Conservation (phyloP, 176 grass and related monocot species). For the Metroxylon sagu region DNA sequence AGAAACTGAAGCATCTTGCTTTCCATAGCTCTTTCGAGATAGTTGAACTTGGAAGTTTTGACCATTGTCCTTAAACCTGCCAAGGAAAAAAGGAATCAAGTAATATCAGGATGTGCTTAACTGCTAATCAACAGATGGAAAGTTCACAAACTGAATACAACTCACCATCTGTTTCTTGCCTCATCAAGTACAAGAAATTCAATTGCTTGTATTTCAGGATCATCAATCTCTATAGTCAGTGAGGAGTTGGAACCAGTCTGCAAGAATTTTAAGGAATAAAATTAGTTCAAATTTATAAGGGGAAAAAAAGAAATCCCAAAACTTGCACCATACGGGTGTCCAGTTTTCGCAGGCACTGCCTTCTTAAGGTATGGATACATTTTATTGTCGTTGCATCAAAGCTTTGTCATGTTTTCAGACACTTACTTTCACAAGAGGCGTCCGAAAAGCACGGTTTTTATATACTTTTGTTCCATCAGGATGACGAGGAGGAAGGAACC, state of each 20-base stretch:
- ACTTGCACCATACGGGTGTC: too few species aligned
- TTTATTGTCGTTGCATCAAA: too few species aligned
- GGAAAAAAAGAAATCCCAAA: too few species aligned
- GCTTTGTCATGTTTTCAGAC: neutral
- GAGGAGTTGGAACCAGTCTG: slow-evolving; percentile 71
- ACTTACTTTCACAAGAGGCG: slow-evolving; percentile 70
- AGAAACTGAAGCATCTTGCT: slow-evolving; percentile 30
- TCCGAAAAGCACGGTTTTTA: slow-evolving; percentile 71
- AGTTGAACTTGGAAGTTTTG: slow-evolving; percentile 82
- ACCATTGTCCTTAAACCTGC: slow-evolving; percentile 85
- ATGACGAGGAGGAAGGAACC: slow-evolving; percentile 49
- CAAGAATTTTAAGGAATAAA: slow-evolving; percentile 4
- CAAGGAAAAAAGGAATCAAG: slow-evolving; percentile 2
- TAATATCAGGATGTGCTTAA: neutral
- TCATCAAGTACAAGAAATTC: slow-evolving; percentile 85
- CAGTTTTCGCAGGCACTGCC: too few species aligned
- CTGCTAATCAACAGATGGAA: slow-evolving; percentile 4
- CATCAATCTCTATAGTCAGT: slow-evolving; percentile 70
- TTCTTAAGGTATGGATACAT: too few species aligned
- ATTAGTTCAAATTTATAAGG: slow-evolving; percentile 3
- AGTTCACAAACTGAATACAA: slow-evolving; percentile 8
- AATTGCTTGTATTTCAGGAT: slow-evolving; percentile 64
- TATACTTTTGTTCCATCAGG: slow-evolving; percentile 63
- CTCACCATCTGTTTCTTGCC: slow-evolving; percentile 76
- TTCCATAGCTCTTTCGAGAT: slow-evolving; percentile 14